Conservation (phyloP, 169 alveolate species). For the Eimeria sp. region DNA sequence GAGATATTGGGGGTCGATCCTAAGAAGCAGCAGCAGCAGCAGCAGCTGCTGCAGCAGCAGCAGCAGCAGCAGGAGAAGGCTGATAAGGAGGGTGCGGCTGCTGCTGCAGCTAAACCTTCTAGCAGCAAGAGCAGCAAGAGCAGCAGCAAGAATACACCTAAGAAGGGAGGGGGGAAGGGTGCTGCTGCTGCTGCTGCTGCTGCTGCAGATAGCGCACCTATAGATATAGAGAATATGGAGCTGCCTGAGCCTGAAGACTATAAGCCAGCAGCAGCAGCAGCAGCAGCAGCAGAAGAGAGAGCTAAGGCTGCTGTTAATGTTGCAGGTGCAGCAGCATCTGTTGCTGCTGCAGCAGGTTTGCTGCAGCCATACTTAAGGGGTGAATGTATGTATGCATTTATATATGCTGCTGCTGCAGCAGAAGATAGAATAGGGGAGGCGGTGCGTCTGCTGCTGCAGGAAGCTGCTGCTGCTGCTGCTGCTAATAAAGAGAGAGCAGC, state of each 20-base stretch:
- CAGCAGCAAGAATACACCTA: slow-evolving; percentile 3
- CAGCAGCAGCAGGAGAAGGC: slow-evolving; percentile 4
- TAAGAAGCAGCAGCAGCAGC: slow-evolving; percentile 29
- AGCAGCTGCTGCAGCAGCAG: slow-evolving; percentile 20
- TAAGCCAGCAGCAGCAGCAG: slow-evolving; percentile 35
- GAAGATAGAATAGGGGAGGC: slow-evolving; percentile 36
- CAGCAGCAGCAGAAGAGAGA: slow-evolving; percentile 43
- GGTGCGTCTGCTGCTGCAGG: slow-evolving; percentile 63
- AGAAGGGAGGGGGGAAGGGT: slow-evolving; percentile 27
- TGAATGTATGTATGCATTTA: slow-evolving; percentile 23
- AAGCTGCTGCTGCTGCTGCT: slow-evolving; percentile 49
- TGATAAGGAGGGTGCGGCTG: no score
- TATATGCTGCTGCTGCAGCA: slow-evolving; percentile 66
- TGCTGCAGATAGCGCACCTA: neutral
- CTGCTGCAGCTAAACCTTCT: no score
- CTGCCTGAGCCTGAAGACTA: slow-evolving; percentile 46
- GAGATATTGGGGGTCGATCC: slow-evolving; percentile 9
- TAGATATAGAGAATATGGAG: neutral
- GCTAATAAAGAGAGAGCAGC: slow-evolving; percentile 27
- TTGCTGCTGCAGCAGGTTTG: slow-evolving; percentile 7
- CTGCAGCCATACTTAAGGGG: slow-evolving; percentile 36
- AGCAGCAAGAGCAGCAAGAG: slow-evolving; percentile 21
- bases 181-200: neutral
- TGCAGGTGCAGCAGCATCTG: neutral
- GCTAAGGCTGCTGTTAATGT: slow-evolving; percentile 8